Base-by-base conservation (phyloP, 2,329 filamentous ascomycete species). In the Calycina marina region DNA sequence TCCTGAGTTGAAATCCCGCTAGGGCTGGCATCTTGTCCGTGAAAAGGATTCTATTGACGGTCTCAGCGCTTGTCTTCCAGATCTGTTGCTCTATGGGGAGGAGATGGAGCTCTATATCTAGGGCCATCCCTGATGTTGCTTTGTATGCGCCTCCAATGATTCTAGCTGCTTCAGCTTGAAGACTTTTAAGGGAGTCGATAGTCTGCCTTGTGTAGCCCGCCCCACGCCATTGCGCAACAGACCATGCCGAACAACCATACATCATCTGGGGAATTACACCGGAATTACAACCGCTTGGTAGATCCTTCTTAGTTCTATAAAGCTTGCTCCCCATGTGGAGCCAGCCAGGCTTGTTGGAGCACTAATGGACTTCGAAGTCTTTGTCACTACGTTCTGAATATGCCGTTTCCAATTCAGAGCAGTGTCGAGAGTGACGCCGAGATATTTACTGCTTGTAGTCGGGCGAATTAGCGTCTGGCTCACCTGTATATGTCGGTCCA, bases 71-170 rank as follows among this genome's bases (percentile, higher is more conserved):
- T 6, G 6, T 6, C n/a, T 22, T 22, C 6, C 5, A 40, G 14
- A 39, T 34, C 31, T 39, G 18, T 24, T 38, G 28, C 17, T 38
- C 17, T 2, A 38, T 18, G n/a, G 28, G 31, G 20, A 41, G 30
- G 24, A 39, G 35, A 34, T 40, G 34, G 3, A 41, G 31, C 28
- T 47, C 37, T 18, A 47, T 22, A 28, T 49, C 32, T 5, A 50
- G 37, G 17, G 41, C 40, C 11, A 39, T 40, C 18, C 26, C 38
- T 22, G 35, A 47, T 29, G 39, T 50, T 27, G 45, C 43, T 35
- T 30, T 43, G 22, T 41, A 50, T 27, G 40, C 46, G 10, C 45
- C 37, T 28, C 33, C 39, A 25, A 49, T 50, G 13, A 41, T 34
- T 36, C 42, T 38, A 18, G 34, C 38, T 22, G 6, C 18, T 22